Conservation (phyloP, 441 rosid genomes). For the Melastoma candidum region DNA sequence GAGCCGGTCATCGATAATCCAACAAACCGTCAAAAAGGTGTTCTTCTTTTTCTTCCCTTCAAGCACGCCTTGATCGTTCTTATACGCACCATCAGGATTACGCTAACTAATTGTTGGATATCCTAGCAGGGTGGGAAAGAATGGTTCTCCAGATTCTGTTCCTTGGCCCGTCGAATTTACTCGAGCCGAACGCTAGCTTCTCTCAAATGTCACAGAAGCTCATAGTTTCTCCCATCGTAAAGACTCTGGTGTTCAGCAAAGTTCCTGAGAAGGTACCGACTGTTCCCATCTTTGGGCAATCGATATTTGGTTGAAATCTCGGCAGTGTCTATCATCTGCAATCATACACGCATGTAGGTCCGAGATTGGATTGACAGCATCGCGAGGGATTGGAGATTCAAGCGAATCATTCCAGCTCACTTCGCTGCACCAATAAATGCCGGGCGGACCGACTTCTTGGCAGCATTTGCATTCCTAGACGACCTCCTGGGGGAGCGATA, state of each 20-base stretch:
- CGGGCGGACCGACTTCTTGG: constrained; percentile 70
- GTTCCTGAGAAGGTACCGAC: constrained; percentile 82
- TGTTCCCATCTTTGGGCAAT: neutral
- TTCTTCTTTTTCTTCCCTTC: constrained; percentile 6
- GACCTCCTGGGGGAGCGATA: constrained; percentile 72
- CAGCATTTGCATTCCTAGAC: constrained; percentile 80
- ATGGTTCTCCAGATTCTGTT: constrained; percentile 88
- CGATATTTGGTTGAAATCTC: neutral
- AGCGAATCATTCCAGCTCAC: constrained; percentile 88
- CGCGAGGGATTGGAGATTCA: constrained; percentile 76
- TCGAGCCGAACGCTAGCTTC: constrained; percentile 90
- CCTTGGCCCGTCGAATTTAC: constrained; percentile 87
- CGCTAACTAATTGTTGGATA: neutral
- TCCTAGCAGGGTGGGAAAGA: constrained; percentile 89
- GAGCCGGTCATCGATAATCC: constrained; percentile 77
- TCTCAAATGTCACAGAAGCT: constrained; percentile 90
- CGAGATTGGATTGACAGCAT: constrained; percentile 88
- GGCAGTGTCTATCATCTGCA: neutral
- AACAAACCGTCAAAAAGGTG: constrained; percentile 71
- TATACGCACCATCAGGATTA: too few relatives aligned
- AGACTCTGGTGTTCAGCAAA: constrained; percentile 87
- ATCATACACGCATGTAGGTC: constrained; percentile 31
- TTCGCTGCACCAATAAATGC: constrained; percentile 84
- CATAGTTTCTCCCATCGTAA: constrained; percentile 90
- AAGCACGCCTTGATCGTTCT: too few relatives aligned